Percentiles rank a stretch among this genome's conserved stretches.
Evolutionary conservation across 176 grass and related monocot species (phyloP).

Genomic region (Oryza meyeriana): DNA sequence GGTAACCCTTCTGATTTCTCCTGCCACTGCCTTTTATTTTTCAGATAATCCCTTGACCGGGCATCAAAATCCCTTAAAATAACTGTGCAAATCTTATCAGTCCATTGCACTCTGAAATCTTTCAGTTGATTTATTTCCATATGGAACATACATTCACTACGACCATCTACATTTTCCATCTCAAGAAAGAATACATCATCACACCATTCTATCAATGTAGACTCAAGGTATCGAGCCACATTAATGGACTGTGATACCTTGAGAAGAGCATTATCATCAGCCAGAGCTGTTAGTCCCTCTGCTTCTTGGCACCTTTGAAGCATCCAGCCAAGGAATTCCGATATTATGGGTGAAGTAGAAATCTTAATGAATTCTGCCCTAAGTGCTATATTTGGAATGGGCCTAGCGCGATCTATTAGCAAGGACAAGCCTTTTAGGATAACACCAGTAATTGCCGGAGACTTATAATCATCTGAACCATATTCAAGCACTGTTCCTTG

Average conservation of each 20-base stretch:
- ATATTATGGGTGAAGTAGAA: conserved; percentile 59
- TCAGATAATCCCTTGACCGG: conserved; percentile 66
- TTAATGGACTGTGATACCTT: conserved; percentile 82
- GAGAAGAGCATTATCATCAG: conserved; percentile 73
- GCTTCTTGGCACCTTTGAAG: conserved; percentile 88
- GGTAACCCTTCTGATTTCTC: conserved; percentile 58
- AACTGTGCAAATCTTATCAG: conserved; percentile 70
- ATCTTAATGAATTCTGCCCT: conserved; percentile 71
- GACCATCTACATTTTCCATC: conserved; percentile 58
- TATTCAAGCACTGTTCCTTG: conserved; percentile 44
- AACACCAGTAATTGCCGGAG: conserved; percentile 52
- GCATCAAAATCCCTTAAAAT: conserved; percentile 85
- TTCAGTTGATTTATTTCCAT: conserved; percentile 56
- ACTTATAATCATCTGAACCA: conserved; percentile 72
- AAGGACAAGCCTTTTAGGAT: conserved; percentile 62
- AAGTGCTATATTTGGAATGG: conserved; percentile 70
- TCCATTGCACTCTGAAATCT: conserved; percentile 80
- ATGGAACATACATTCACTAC: conserved; percentile 52
- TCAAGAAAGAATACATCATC: conserved; percentile 92
- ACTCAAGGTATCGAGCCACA: conserved; percentile 60
- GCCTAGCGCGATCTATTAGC: conserved; percentile 65
- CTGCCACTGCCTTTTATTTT: conserved; percentile 83
- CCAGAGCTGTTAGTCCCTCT: conserved; percentile 88
- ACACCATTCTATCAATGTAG: conserved; percentile 73
- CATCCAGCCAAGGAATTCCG: conserved; percentile 68